phyloP scores from a whole-genome alignment of 75 land plant species.

The Picea sitchensis region DNA sequence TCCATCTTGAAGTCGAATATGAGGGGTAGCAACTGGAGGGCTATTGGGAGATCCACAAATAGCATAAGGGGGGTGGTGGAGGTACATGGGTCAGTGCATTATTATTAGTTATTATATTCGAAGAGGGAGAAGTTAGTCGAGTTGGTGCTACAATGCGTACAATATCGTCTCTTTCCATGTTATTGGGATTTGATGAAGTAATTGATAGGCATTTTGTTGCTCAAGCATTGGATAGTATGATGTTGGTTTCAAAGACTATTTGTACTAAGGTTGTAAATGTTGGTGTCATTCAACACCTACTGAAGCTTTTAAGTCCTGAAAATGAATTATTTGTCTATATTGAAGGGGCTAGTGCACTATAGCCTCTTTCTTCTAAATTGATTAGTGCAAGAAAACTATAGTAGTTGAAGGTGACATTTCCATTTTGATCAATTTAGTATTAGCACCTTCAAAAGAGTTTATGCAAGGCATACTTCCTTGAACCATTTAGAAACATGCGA shows the following conservation, averaged over 20 bases:
- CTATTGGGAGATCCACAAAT: slow-evolving; percentile 25
- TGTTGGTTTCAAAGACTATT: slow-evolving; percentile 19
- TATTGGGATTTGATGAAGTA: slow-evolving; percentile 22
- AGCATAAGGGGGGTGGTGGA: slow-evolving; percentile 46
- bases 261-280: slow-evolving; percentile 59
- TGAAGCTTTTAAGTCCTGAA: no score
- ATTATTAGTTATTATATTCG: no score
- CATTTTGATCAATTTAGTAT: slow-evolving; percentile 60
- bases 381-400: slow-evolving; percentile 8
- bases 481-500: slow-evolving; percentile 29
- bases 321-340: no score
- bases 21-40: no score
- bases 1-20: no score
- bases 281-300: slow-evolving; percentile 9
- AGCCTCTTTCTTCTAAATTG: no score
- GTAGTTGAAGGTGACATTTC: slow-evolving; percentile 61
- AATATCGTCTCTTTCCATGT: slow-evolving; percentile 55
- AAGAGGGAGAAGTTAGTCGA: no score
- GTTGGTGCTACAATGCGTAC: slow-evolving; percentile 1
- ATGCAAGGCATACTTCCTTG: slow-evolving; percentile 61
- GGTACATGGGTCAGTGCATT: slow-evolving; percentile 42
- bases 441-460: slow-evolving; percentile 88
- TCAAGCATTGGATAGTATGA: no score
- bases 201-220: no score
- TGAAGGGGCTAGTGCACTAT: no score